phyloP scores from a whole-genome alignment of 441 rosid genomes.

The Rhodomyrtus psidioides region DNA sequence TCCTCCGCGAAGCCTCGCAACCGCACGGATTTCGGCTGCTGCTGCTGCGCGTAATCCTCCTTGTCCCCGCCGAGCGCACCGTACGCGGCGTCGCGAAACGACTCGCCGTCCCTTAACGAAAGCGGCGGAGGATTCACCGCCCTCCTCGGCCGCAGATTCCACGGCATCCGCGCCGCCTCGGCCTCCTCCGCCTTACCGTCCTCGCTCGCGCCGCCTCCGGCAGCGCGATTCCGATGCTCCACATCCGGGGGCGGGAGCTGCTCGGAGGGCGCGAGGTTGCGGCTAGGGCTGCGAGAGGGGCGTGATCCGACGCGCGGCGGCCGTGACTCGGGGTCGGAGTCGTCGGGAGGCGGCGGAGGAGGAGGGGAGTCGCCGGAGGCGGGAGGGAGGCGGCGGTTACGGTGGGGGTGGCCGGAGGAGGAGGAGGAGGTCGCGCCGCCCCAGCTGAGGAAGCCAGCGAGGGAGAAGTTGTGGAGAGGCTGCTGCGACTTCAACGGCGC shows the following conservation, averaged over 20 bases:
- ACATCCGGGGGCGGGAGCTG: neutral
- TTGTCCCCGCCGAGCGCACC: constrained; percentile 9
- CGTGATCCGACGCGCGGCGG: neutral
- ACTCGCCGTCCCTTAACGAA: neutral
- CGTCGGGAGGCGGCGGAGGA: neutral
- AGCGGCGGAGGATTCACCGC: neutral
- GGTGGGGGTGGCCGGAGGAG: neutral
- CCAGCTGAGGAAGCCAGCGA: neutral
- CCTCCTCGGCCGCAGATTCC: constrained; percentile 88
- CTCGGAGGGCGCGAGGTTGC: neutral
- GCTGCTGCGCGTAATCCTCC: constrained; percentile 4
- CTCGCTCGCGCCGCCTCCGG: neutral
- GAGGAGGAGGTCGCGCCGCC: neutral
- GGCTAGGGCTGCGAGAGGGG: neutral
- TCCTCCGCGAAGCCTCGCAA: constrained; percentile 44
- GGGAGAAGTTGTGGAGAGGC: neutral
- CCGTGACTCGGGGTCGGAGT: neutral
- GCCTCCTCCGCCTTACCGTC: constrained; percentile 9
- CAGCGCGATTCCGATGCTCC: neutral
- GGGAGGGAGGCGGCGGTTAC: neutral
- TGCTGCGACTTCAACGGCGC: neutral
- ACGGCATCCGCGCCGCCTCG: constrained; percentile 42
- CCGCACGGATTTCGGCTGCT: constrained; percentile 48
- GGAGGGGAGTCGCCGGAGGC: neutral
- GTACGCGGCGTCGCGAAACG: constrained; percentile 4